phyloP scores from a whole-genome alignment of 805 yeast species.

The Saccharomycodes ludwigii region DNA sequence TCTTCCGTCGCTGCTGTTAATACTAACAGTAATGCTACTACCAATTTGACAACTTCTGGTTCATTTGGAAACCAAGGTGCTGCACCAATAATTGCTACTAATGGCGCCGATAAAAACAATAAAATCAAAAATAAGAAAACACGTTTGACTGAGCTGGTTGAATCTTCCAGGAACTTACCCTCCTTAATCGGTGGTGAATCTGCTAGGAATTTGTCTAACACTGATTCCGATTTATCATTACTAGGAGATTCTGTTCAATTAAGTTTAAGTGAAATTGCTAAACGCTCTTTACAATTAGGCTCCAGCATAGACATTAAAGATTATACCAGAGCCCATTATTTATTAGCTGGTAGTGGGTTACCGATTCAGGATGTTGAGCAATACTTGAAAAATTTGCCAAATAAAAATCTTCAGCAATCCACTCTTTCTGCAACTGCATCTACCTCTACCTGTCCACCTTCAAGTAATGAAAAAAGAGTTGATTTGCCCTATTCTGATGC shows the following conservation, averaged over 20 bases:
- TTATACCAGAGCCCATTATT: slow-evolving; percentile 69
- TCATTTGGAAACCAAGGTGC: background rate
- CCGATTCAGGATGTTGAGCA: slow-evolving; percentile 72
- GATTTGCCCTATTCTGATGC: no score
- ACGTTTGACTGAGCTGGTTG: slow-evolving; percentile 57
- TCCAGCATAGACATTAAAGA: slow-evolving; percentile 27
- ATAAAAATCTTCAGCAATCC: no score
- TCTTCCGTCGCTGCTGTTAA: no score
- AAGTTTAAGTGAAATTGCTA: slow-evolving; percentile 66
- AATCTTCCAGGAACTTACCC: slow-evolving; percentile 68
- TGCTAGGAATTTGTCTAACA: background rate
- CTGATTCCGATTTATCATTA: slow-evolving; percentile 36
- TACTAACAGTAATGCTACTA: no score
- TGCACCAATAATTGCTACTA: background rate
- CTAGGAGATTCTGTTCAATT: slow-evolving; percentile 64
- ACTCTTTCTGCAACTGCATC: slow-evolving; percentile 14
- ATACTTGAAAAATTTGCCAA: slow-evolving; percentile 34
- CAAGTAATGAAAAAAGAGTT: slow-evolving; percentile 12
- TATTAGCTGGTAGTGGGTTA: slow-evolving; percentile 81
- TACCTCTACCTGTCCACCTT: slow-evolving; percentile 10
- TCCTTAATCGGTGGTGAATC: no score
- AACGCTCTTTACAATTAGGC: slow-evolving; percentile 49
- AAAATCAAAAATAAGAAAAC: slow-evolving; percentile 7
- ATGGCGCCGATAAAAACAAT: background rate
- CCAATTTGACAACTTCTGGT: no score